Evolutionary conservation across 129 eudicot species (phyloP).

Genomic region (Lactuca saligna): DNA sequence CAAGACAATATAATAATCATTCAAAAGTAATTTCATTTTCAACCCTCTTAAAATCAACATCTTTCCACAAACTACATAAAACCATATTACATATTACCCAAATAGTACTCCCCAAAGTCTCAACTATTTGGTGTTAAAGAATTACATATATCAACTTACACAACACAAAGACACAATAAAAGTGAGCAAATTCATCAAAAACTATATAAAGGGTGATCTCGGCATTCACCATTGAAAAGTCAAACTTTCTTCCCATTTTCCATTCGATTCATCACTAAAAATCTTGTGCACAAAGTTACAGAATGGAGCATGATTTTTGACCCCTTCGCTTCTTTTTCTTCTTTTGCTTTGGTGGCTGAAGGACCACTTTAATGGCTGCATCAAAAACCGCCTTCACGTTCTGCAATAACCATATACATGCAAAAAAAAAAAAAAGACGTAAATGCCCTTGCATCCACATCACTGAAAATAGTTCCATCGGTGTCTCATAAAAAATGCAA

Average conservation of each 20-base stretch:
- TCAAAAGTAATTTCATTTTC: conserved; percentile 18
- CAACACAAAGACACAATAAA: conserved; percentile 8
- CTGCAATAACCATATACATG: conserved; percentile 38
- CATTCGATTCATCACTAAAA: not conserved
- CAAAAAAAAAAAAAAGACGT: not conserved
- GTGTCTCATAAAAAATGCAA: not conserved
- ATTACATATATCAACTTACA: conserved; percentile 29
- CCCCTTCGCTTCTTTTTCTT: conserved; percentile 85
- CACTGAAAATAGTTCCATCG: not conserved
- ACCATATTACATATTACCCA: conserved; percentile 26
- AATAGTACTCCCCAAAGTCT: conserved; percentile 22
- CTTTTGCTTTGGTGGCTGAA: conserved; percentile 87
- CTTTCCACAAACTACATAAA: conserved; percentile 25
- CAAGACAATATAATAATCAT: not conserved
- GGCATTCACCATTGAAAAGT: conserved; percentile 21
- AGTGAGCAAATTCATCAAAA: conserved; percentile 25
- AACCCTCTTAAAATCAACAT: conserved; percentile 10
- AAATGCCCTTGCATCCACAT: not conserved
- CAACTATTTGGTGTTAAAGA: conserved; percentile 19
- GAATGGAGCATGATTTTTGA: conserved; percentile 61
- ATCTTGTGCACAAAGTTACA: conserved; percentile 31
- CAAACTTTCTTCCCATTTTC: conserved; percentile 19
- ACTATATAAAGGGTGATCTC: conserved; percentile 18
- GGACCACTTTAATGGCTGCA: conserved; percentile 85
- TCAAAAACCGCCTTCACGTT: conserved; percentile 84